Conservation (phyloP, 2,329 filamentous ascomycete species). For the Sclerotinia nivalis region DNA sequence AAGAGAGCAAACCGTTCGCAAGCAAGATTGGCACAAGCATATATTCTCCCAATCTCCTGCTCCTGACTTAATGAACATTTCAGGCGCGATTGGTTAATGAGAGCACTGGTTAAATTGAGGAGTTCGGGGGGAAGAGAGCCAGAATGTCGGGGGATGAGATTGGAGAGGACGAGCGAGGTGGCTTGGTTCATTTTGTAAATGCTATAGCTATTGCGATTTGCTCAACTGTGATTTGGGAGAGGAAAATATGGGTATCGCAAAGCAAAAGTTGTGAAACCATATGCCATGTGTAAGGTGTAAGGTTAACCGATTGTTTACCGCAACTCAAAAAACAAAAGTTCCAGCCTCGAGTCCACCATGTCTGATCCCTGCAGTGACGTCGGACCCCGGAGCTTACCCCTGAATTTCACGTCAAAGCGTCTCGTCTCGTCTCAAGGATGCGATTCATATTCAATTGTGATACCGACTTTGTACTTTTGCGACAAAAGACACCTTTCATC, state of each 20-base stretch:
- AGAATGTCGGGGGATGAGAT: slow-evolving; percentile 71
- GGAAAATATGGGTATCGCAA: background rate
- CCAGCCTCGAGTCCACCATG: background rate
- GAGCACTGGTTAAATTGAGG: slow-evolving; percentile 67
- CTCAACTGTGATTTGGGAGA: background rate
- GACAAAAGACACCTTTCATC: slow-evolving; percentile 11
- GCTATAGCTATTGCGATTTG: background rate
- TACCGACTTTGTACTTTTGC: slow-evolving; percentile 3
- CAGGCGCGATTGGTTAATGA: slow-evolving; percentile 78
- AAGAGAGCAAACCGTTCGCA: slow-evolving; percentile 67
- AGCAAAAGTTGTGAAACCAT: background rate
- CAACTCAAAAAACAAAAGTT: slow-evolving; percentile 14
- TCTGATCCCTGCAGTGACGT: slow-evolving; percentile 1
- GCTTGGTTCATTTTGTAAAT: slow-evolving; percentile 65
- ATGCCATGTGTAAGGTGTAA: background rate
- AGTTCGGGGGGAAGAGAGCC: slow-evolving; percentile 68
- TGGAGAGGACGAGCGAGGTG: slow-evolving; percentile 71
- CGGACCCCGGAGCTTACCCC: slow-evolving; percentile 21
- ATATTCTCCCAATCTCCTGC: slow-evolving; percentile 82
- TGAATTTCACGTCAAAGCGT: slow-evolving; percentile 8
- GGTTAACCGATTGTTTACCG: background rate
- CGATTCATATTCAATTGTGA: background rate
- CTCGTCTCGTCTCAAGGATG: slow-evolving; percentile 20
- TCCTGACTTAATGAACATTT: slow-evolving; percentile 78
- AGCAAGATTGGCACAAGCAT: slow-evolving; percentile 85